Conservation (phyloP, 257 asterid genomes). For the Catharanthus roseus region DNA sequence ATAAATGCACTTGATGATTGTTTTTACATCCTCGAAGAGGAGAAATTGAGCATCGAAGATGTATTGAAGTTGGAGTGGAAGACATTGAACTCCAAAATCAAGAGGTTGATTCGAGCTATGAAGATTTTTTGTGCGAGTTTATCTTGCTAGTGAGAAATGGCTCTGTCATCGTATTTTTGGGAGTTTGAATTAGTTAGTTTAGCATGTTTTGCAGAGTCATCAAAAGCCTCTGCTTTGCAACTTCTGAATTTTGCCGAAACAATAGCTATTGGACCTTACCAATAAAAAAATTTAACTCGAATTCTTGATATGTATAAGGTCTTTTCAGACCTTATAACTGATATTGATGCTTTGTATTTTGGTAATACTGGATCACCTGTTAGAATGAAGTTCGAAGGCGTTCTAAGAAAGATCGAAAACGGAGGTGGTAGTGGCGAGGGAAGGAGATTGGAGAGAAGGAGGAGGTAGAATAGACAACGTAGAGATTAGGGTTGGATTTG, state of each 20-base stretch:
- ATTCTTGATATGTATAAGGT: slow-evolving; percentile 87
- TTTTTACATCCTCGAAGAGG: slow-evolving; percentile 71
- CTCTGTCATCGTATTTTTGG: slow-evolving; percentile 71
- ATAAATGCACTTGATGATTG: slow-evolving; percentile 88
- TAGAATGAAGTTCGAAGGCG: slow-evolving; percentile 51
- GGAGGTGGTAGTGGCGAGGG: no score
- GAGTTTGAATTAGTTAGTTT: slow-evolving; percentile 49
- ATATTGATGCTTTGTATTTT: slow-evolving; percentile 40
- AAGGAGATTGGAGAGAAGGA: no score
- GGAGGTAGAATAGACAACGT: no score
- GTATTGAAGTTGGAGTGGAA: slow-evolving; percentile 89
- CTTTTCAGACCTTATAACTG: slow-evolving; percentile 61
- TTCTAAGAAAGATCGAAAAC: no score
- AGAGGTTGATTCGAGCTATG: slow-evolving; percentile 88
- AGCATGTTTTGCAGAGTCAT: slow-evolving; percentile 61
- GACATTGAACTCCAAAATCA: slow-evolving; percentile 59
- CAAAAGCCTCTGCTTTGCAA: slow-evolving; percentile 60
- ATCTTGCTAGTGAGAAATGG: slow-evolving; percentile 73
- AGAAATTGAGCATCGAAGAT: slow-evolving; percentile 78
- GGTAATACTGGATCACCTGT: slow-evolving; percentile 47
- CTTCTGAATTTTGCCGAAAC: slow-evolving; percentile 79
- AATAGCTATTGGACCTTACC: slow-evolving; percentile 71
- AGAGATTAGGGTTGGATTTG: no score
- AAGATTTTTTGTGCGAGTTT: slow-evolving; percentile 71
- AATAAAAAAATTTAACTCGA: slow-evolving; percentile 75